Conservation (phyloP, 768 basidiomycete species). For the Boletus vinaceobasis region DNA sequence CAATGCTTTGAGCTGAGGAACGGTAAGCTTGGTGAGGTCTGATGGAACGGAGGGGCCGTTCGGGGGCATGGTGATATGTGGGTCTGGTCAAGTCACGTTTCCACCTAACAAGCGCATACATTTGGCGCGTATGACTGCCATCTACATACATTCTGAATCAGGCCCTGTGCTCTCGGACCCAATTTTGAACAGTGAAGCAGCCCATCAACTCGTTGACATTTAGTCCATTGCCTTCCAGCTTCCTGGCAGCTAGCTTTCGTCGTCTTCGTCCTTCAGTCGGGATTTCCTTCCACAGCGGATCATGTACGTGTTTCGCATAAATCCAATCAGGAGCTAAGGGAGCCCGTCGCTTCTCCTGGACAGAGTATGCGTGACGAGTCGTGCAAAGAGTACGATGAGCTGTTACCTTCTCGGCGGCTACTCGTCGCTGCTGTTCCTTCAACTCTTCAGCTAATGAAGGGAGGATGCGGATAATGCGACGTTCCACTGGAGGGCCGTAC, state of each 20-base stretch:
- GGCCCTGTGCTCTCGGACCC: constrained; percentile 13
- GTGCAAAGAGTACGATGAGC: not conserved
- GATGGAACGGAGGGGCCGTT: not conserved
- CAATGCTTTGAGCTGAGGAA: constrained; percentile 60
- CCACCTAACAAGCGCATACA: not conserved
- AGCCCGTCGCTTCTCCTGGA: constrained; percentile 12
- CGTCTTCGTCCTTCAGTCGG: constrained; percentile 7
- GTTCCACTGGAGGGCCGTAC: constrained; percentile 28
- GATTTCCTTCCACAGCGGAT: constrained; percentile 16
- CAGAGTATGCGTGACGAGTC: not conserved
- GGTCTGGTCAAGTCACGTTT: not conserved
- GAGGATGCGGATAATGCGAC: constrained; percentile 24
- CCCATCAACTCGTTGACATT: constrained; percentile 16
- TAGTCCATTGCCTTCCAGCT: constrained; percentile 11
- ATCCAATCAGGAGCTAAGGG: constrained; percentile 28
- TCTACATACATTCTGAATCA: not conserved
- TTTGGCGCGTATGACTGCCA: not conserved
- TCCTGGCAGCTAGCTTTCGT: constrained; percentile 14
- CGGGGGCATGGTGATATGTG: constrained; percentile 8
- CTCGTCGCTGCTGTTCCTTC: constrained; percentile 19
- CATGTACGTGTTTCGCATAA: constrained; percentile 13
- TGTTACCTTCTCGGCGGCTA: constrained; percentile 16
- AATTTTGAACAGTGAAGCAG: constrained; percentile 13
- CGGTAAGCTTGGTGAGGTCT: constrained; percentile 43
- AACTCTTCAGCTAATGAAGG: constrained; percentile 26